A percentile compares a stretch with the other conserved stretches of the same genome.
phyloP scores from a whole-genome alignment of 768 basidiomycete genomes.

The Lentinula raphanica region DNA sequence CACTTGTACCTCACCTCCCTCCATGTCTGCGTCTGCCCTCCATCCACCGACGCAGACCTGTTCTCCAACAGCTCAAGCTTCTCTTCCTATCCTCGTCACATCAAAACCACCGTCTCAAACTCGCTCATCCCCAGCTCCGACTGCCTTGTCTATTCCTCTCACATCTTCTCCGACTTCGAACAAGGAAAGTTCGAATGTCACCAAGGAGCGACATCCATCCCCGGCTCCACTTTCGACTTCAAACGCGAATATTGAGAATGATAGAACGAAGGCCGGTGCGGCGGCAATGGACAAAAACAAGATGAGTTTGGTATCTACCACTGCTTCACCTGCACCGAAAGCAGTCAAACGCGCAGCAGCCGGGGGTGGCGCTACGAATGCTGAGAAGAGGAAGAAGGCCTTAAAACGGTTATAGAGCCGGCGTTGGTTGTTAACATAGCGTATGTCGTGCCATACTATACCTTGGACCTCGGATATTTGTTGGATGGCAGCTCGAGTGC shows the following conservation, averaged over 20 bases:
- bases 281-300: conserved; percentile 14
- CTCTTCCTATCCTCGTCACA: conserved; percentile 17
- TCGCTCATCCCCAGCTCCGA: conserved; percentile 39
- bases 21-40: conserved; percentile 22
- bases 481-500: background rate
- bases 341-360: conserved; percentile 67
- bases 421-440: background rate
- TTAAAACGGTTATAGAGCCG: conserved; percentile 61
- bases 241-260: conserved; percentile 55
- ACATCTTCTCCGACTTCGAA: conserved; percentile 31
- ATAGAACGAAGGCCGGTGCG: conserved; percentile 28
- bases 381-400: conserved; percentile 87
- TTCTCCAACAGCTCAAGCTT: conserved; percentile 25
- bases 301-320: conserved; percentile 9
- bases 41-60: conserved; percentile 13
- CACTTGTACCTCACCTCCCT: conserved; percentile 6
- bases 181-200: conserved; percentile 27
- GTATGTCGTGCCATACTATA: background rate
- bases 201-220: conserved; percentile 60
- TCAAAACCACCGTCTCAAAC: conserved; percentile 19
- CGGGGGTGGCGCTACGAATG: conserved; percentile 42
- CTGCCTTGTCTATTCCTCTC: conserved; percentile 38
- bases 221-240: conserved; percentile 69
- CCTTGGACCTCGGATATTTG: background rate
- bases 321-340: conserved; percentile 41